A percentile compares a stretch with the other conserved stretches of the same genome.
Conservation (phyloP, 805 yeast species). For the Myxozyma sirexii region DNA sequence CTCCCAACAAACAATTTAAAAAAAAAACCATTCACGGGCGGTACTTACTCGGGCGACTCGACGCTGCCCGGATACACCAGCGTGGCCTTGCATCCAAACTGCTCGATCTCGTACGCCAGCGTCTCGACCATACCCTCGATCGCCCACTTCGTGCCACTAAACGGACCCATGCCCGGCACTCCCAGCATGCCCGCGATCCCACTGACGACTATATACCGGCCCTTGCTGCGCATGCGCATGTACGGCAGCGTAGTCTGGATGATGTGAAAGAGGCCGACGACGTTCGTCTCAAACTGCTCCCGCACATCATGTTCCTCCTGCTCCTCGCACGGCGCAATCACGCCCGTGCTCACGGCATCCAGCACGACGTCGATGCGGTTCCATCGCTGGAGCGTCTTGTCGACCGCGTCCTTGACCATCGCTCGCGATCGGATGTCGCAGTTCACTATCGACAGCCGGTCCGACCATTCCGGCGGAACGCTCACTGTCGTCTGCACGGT, state of each 20-base stretch:
- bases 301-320: constrained; percentile 38
- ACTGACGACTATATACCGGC: constrained; percentile 31
- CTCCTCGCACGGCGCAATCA: constrained; percentile 37
- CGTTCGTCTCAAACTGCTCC: constrained; percentile 38
- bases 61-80: constrained; percentile 31
- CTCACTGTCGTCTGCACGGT: constrained; percentile 14
- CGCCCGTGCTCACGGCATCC: constrained; percentile 35
- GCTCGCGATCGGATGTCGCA: constrained; percentile 36
- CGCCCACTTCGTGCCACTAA: constrained; percentile 41
- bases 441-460: constrained; percentile 19
- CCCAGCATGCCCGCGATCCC: constrained; percentile 39
- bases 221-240: constrained; percentile 29
- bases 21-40: too few species aligned
- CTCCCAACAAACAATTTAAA: not conserved
- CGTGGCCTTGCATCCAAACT: constrained; percentile 27
- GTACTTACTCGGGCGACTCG: constrained; percentile 17
- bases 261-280: constrained; percentile 38
- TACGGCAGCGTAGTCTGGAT: constrained; percentile 36
- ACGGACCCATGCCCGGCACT: constrained; percentile 40
- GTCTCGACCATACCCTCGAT: constrained; percentile 42
- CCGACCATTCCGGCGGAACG: constrained; percentile 28
- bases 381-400: constrained; percentile 33
- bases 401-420: constrained; percentile 34
- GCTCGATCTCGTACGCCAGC: constrained; percentile 38
- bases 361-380: constrained; percentile 38